Base-by-base conservation (phyloP, 139 green algal genomes). In the Tetradesmus obliquus region DNA sequence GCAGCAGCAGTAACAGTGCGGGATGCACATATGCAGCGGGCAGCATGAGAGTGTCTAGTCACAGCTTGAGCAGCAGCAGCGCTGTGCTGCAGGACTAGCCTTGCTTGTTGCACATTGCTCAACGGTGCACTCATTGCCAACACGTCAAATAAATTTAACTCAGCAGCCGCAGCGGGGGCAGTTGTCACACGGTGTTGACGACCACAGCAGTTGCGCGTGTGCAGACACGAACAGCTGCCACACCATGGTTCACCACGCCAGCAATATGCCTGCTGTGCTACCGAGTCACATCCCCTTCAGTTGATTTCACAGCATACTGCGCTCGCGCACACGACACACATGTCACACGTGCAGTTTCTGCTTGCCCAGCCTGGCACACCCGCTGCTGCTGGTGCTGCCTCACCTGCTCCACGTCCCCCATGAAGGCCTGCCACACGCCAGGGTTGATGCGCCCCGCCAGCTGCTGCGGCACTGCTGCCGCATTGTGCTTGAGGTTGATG, bases 401-500 rank as follows among this genome's bases (percentile, higher is more conserved):
- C 80, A 83, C 86, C 69, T 90, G 86, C 71, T 84, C 32, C 13
- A 90, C 55, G 19, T 90, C 86, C 4, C 17, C 20, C 86, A 90
- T 90, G 86, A 90, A 90, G 3, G 86, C 69, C 20, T 82, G 71
- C 86, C 86, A 90, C 19, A 90, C 86, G 17, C 7, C 69, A 5
- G 69, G 86, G 8, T 62, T 19, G 6, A 90, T 19, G 22, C 86
- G 86, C 1, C 86, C 86, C 10, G 55, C 69, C 32, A 90, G 71
- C 86, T 90, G 86, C 54, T 57, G 74, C 9, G 93, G 93, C 66
- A 95, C 5, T 9, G 3, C 17, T 20, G n/a, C 72, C 10, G 92
- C 85, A 2, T 32, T 51, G 76, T 95, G 90, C 55, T 91, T 93
- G 4, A 95, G 87, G 3, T 81, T 80, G 88, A 95, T 95, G 13